phyloP scores from a whole-genome alignment of 345 rosid species.

The Moringa oleifera region DNA sequence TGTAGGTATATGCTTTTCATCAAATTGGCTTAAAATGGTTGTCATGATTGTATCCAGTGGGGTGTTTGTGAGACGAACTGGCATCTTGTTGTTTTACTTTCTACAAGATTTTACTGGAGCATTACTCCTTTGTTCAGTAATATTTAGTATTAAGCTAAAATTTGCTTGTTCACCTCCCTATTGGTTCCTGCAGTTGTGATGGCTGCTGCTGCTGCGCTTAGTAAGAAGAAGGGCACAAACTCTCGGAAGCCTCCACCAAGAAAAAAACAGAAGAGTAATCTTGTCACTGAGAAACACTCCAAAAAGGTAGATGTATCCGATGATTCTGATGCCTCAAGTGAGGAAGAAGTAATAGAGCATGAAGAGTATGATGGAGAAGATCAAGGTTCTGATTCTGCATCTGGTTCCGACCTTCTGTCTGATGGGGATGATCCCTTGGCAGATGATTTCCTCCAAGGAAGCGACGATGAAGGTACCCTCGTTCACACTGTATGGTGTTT shows the following conservation, averaged over 20 bases:
- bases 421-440: conserved; percentile 56
- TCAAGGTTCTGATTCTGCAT: conserved; percentile 31
- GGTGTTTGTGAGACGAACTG: too few relatives aligned
- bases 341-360: conserved; percentile 34
- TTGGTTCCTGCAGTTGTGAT: conserved; percentile 19
- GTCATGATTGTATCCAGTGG: too few relatives aligned
- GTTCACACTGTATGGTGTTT: neutral
- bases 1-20: too few relatives aligned
- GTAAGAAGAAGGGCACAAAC: conserved; percentile 47
- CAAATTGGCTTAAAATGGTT: too few relatives aligned
- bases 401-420: conserved; percentile 44
- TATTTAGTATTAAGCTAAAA: too few relatives aligned
- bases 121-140: too few relatives aligned
- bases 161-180: neutral
- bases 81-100: too few relatives aligned
- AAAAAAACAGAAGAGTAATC: conserved; percentile 53
- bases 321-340: conserved; percentile 37
- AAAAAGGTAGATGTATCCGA: conserved; percentile 33
- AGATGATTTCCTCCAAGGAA: conserved; percentile 52
- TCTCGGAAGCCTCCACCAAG: conserved; percentile 28
- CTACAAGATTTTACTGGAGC: too few relatives aligned
- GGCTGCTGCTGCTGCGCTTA: conserved; percentile 39
- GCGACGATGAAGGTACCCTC: conserved; percentile 41
- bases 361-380: conserved; percentile 38
- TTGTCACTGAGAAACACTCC: conserved; percentile 27